Percentiles rank a stretch among this genome's conserved stretches.
Conservation (phyloP, 176 grass and related monocot genomes). For the Oryza australiensis region DNA sequence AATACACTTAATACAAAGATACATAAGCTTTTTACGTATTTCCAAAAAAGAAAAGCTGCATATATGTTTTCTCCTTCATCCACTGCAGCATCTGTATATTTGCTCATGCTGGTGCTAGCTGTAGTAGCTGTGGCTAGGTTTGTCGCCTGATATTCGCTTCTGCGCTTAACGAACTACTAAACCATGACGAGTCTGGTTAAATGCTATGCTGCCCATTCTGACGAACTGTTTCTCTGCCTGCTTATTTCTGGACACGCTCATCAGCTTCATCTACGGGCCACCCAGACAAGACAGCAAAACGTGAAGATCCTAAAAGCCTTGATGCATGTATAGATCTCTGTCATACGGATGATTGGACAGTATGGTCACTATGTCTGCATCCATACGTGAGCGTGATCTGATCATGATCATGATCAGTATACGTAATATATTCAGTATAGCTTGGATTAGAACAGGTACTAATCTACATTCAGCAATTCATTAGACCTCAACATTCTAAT, state of each 20-base stretch:
- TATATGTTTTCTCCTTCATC: not conserved
- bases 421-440: not conserved
- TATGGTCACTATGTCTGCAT: slow-evolving; percentile 30
- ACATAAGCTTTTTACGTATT: too few species aligned
- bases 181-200: too few species aligned
- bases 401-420: not conserved
- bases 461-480: not conserved
- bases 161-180: too few species aligned
- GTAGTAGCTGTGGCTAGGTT: too few species aligned
- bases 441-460: not conserved
- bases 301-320: slow-evolving; percentile 9
- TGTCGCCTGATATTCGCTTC: not conserved
- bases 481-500: not conserved
- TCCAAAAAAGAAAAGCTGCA: too few species aligned
- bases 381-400: not conserved
- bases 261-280: slow-evolving; percentile 1
- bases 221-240: slow-evolving; percentile 4
- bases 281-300: slow-evolving; percentile 37
- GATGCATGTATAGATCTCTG: not conserved
- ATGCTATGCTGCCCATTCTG: slow-evolving; percentile 3
- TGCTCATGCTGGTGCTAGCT: not conserved
- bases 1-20: too few species aligned
- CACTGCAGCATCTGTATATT: not conserved
- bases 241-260: not conserved
- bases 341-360: slow-evolving; percentile 32